Conservation (phyloP, 768 basidiomycete genomes). For the Suillus plorans region DNA sequence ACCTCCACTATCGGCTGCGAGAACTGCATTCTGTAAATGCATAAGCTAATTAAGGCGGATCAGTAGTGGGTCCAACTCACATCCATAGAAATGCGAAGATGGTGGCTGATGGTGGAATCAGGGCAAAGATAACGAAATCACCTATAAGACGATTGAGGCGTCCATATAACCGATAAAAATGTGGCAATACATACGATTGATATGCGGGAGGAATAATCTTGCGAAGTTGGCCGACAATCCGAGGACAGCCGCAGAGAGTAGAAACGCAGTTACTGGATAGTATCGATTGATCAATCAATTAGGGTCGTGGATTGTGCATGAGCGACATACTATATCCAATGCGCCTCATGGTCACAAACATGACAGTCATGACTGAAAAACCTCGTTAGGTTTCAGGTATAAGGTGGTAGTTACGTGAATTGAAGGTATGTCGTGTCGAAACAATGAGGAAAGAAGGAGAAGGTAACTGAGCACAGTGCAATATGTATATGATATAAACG, state of each 20-base stretch:
- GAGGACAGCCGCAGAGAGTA: slow-evolving; percentile 52
- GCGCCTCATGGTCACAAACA: slow-evolving; percentile 56
- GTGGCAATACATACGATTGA: slow-evolving; percentile 50
- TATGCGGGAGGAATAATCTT: slow-evolving; percentile 59
- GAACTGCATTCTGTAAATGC: slow-evolving; percentile 57
- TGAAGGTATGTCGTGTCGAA: not conserved
- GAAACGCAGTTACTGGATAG: slow-evolving; percentile 35
- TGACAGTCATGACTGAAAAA: slow-evolving; percentile 50
- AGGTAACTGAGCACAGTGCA: not conserved
- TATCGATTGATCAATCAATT: slow-evolving; percentile 11
- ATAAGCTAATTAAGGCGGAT: not conserved
- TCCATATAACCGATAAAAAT: not conserved
- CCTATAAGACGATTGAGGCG: slow-evolving; percentile 34
- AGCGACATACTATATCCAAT: slow-evolving; percentile 46
- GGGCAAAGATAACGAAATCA: slow-evolving; percentile 69
- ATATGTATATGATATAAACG: not conserved
- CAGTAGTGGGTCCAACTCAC: slow-evolving; percentile 37
- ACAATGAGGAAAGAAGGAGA: not conserved
- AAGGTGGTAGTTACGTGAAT: not conserved
- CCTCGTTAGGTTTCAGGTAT: slow-evolving; percentile 3
- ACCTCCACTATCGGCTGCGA: slow-evolving; percentile 67
- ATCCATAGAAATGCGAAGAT: slow-evolving; percentile 60
- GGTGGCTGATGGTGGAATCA: slow-evolving; percentile 65
- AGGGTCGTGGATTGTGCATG: not conserved
- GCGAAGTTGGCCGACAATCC: slow-evolving; percentile 72